Conservation (phyloP, 2,329 filamentous ascomycete genomes). For the Harringtonia lauricola region DNA sequence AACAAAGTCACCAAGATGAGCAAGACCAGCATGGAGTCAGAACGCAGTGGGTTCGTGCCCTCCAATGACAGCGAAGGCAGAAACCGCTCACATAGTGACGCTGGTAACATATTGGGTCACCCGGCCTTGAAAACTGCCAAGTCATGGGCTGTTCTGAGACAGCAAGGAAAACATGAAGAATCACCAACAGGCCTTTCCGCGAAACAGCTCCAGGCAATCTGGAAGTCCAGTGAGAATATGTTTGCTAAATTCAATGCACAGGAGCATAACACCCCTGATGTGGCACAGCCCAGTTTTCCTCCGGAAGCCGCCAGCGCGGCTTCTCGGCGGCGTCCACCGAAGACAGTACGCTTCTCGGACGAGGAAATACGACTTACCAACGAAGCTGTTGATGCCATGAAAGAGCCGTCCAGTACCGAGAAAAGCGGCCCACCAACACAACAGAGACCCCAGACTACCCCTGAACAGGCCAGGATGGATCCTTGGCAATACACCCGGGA, state of each 20-base stretch:
- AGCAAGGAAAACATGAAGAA: not conserved
- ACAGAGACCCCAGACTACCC: no score
- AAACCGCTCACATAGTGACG: no score
- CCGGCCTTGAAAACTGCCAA: slow-evolving; percentile 3
- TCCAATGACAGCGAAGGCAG: no score
- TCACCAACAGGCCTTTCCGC: slow-evolving; percentile 1
- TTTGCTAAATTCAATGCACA: slow-evolving; percentile 9
- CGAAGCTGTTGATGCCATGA: not conserved
- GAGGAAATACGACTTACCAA: not conserved
- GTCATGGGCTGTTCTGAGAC: not conserved
- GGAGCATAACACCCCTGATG: not conserved
- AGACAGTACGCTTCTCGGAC: slow-evolving; percentile 11
- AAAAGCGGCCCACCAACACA: not conserved
- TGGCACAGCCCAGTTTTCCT: not conserved
- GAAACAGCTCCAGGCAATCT: slow-evolving; percentile 5
- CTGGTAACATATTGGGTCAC: no score
- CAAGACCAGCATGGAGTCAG: no score
- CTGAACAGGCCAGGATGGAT: not conserved
- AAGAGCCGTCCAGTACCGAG: not conserved
- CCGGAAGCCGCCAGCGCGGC: not conserved
- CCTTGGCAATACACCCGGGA: slow-evolving; percentile 9
- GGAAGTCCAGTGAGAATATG: slow-evolving; percentile 11
- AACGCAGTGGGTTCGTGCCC: no score
- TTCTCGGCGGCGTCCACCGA: slow-evolving; percentile 8
- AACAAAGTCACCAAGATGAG: not conserved